Percentiles rank a stretch among this genome's conserved stretches.
phyloP scores from a whole-genome alignment of 2,329 filamentous ascomycete genomes.

The Ascochyta clinopodiicola region DNA sequence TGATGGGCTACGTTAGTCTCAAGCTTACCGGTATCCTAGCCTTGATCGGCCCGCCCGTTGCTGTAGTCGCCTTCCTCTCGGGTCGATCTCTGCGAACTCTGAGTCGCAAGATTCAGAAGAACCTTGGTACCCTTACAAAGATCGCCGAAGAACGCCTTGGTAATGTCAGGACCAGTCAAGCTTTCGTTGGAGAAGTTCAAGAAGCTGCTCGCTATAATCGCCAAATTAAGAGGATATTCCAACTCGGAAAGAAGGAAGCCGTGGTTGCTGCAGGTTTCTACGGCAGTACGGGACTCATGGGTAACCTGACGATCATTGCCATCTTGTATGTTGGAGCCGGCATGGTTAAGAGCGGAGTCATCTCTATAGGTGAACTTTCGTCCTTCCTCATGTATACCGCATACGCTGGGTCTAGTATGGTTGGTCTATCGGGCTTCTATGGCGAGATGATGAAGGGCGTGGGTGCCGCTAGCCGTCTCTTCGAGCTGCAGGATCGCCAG shows the following conservation, averaged over 20 bases:
- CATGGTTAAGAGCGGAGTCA: constrained; percentile 84
- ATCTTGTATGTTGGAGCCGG: constrained; percentile 89
- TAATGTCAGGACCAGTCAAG: constrained; percentile 95
- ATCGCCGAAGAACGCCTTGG: constrained; percentile 97
- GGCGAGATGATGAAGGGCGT: constrained; percentile 99
- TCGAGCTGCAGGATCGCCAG: constrained; percentile 91
- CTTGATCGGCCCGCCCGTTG: constrained; percentile 88
- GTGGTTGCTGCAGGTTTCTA: constrained; percentile 92
- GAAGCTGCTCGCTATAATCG: constrained; percentile 91
- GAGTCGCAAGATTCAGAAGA: constrained; percentile 91
- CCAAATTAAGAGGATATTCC: constrained; percentile 91
- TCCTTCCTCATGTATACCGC: constrained; percentile 99
- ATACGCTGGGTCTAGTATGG: constrained; percentile 83
- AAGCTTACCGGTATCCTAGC: constrained; percentile 87
- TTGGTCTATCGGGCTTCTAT: constrained; percentile 94
- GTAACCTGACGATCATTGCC: constrained; percentile 94
- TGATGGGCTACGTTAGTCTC: constrained; percentile 96
- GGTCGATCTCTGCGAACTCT: constrained; percentile 87
- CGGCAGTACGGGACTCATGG: constrained; percentile 82
- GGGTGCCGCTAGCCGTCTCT: constrained; percentile 92
- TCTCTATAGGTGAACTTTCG: constrained; percentile 89
- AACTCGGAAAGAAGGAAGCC: constrained; percentile 84
- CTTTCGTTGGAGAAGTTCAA: constrained; percentile 90
- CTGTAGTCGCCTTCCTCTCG: constrained; percentile 88
- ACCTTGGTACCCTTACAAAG: constrained; percentile 89